Evolutionary conservation across 257 asterid genomes (phyloP).

Genomic region (Nicotiana paniculata): DNA sequence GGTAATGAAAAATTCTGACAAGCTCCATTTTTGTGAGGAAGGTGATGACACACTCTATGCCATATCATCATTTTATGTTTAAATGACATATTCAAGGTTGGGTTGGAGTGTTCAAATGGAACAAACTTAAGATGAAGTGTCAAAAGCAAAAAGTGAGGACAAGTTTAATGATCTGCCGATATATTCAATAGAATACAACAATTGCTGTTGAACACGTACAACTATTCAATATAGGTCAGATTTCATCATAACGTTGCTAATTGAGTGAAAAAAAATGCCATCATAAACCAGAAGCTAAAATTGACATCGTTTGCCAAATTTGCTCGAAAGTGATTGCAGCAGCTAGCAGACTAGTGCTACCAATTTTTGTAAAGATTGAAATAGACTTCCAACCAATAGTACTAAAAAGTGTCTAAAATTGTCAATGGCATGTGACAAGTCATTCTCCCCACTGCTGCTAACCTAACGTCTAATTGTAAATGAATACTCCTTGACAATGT

Average conservation of each 20-base stretch:
- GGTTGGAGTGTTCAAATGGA: too few species aligned
- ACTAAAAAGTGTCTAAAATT: slow-evolving; percentile 3
- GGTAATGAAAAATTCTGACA: too few species aligned
- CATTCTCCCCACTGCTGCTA: slow-evolving; percentile 38
- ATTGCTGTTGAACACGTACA: neutral
- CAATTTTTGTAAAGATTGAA: neutral
- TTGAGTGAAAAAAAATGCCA: neutral
- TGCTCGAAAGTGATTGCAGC: neutral
- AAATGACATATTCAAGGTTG: too few species aligned
- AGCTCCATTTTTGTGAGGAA: too few species aligned
- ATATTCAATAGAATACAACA: neutral
- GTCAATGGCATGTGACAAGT: slow-evolving; percentile 37
- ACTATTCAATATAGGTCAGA: neutral
- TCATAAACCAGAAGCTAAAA: neutral
- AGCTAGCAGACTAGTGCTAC: neutral
- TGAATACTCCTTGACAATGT: neutral
- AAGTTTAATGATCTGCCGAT: too few species aligned
- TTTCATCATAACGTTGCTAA: neutral
- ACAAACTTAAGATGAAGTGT: too few species aligned
- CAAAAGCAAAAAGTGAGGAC: too few species aligned
- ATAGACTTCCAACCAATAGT: neutral
- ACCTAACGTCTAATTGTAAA: slow-evolving; percentile 10
- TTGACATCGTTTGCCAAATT: neutral
- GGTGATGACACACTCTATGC: too few species aligned
- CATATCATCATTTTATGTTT: too few species aligned